Conservation (phyloP, 371 early-diverging fungal genomes). For the Zychaea mexicana region DNA sequence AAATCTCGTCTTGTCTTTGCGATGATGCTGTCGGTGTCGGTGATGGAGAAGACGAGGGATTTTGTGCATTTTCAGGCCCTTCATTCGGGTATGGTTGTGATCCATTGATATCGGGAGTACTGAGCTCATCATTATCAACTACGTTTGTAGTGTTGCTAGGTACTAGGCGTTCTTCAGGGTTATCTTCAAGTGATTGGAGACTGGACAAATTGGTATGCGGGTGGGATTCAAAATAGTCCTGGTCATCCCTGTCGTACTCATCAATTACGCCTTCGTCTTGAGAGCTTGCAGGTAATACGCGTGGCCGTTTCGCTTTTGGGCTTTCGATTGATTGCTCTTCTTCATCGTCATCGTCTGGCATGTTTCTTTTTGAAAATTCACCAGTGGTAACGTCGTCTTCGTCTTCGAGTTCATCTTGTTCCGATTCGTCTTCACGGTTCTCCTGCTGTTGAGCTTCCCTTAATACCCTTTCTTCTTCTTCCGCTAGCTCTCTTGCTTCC, state of each 20-base stretch:
- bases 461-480: background rate
- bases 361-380: background rate
- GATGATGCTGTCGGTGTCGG: background rate
- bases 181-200: background rate
- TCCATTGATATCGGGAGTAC: background rate
- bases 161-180: background rate
- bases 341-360: background rate
- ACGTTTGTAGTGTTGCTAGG: background rate
- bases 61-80: no score
- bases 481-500: background rate
- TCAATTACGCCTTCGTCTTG: background rate
- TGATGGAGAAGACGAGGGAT: no score
- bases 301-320: background rate
- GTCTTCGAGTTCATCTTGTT: background rate
- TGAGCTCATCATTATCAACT: background rate
- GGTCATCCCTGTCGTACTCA: background rate
- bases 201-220: background rate
- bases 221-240: background rate
- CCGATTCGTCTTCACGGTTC: background rate
- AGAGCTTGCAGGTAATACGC: background rate
- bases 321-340: background rate
- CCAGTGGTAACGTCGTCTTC: background rate
- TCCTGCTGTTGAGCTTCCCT: background rate
- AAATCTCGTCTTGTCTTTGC: background rate
- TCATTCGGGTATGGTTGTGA: background rate